These are phyloP conservation scores for Aureobasidium sp. DNA, from an alignment of 2,329 filamentous ascomycete genomes.

Conservation along the genomic window DNA sequence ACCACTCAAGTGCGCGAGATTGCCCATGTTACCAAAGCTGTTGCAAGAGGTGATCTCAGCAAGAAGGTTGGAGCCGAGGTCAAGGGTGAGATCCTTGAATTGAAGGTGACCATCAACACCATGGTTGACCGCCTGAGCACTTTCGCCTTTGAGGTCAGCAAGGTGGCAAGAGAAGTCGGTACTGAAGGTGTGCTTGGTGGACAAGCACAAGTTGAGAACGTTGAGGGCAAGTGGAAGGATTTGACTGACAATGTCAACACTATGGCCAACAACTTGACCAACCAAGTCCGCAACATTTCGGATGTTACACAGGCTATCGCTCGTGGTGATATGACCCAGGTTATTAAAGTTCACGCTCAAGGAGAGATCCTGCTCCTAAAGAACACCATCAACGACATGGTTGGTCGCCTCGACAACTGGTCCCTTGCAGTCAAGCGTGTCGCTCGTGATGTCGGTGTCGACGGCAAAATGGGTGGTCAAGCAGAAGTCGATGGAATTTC, in stretches of 20 bases:
- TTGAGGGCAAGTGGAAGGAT: conserved; percentile 62
- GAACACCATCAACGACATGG: conserved; percentile 98
- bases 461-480: conserved; percentile 97
- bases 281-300: conserved; percentile 79
- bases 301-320: conserved; percentile 92
- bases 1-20: conserved; percentile 48
- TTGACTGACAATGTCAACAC: conserved; percentile 62
- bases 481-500: conserved; percentile 89
- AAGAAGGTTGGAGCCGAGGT: conserved; percentile 48
- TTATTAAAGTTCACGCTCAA: conserved; percentile 90
- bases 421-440: conserved; percentile 94
- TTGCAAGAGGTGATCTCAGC: conserved; percentile 46
- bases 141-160: conserved; percentile 59
- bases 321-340: conserved; percentile 90
- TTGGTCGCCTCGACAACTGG: conserved; percentile 89
- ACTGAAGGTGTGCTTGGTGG: conserved; percentile 59
- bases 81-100: conserved; percentile 44
- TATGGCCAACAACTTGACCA: conserved; percentile 58
- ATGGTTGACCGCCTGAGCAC: conserved; percentile 61
- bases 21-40: conserved; percentile 47
- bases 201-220: conserved; percentile 57
- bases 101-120: conserved; percentile 81
- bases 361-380: conserved; percentile 92
- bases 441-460: conserved; percentile 91
- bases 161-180: conserved; percentile 58